phyloP scores from a whole-genome alignment of 208 protist species.

The Tritrichomonas musculus region DNA sequence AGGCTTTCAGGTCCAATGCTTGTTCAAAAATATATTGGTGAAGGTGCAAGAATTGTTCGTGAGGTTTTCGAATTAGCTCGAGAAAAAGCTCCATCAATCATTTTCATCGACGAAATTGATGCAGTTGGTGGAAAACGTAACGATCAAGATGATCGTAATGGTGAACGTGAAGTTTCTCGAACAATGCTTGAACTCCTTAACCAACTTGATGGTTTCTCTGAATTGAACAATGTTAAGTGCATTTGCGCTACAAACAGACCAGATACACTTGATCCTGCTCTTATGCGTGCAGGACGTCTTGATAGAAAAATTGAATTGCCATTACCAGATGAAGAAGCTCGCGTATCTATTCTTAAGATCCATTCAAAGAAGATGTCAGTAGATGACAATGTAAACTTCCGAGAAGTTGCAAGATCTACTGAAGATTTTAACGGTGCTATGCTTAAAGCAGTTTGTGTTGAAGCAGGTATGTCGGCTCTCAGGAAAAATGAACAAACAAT shows the following conservation, averaged over 20 bases:
- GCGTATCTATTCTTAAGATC: conserved; percentile 93
- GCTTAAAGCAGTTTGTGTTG: conserved; percentile 81
- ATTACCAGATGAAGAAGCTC: conserved; percentile 83
- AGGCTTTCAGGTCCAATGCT: conserved; percentile 95
- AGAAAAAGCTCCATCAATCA: conserved; percentile 97
- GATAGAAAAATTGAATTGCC: conserved; percentile 94
- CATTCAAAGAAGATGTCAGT: conserved; percentile 86
- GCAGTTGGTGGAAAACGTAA: conserved; percentile 96
- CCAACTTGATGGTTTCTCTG: conserved; percentile 97
- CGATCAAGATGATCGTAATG: conserved; percentile 87
- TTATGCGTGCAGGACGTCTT: conserved; percentile 89
- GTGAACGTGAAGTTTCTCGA: conserved; percentile 96
- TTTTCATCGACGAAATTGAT: conserved; percentile 99
- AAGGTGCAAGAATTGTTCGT: conserved; percentile 92
- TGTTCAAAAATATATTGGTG: conserved; percentile 99
- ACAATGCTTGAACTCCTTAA: conserved; percentile 98
- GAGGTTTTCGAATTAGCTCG: conserved; percentile 94
- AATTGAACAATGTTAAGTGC: conserved; percentile 92
- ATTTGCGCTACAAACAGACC: conserved; percentile 98
- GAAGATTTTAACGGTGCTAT: conserved; percentile 98
- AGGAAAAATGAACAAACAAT: conserved; percentile 87
- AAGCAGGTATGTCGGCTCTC: conserved; percentile 71
- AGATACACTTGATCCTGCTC: conserved; percentile 82
- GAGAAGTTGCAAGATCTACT: conserved; percentile 91
- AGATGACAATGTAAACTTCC: conserved; percentile 82